Evolutionary conservation across 495 filamentous ascomycete species (phyloP), one percentile per base, ranked within the genome.

Genomic region (Neurospora sublineolata): DNA sequence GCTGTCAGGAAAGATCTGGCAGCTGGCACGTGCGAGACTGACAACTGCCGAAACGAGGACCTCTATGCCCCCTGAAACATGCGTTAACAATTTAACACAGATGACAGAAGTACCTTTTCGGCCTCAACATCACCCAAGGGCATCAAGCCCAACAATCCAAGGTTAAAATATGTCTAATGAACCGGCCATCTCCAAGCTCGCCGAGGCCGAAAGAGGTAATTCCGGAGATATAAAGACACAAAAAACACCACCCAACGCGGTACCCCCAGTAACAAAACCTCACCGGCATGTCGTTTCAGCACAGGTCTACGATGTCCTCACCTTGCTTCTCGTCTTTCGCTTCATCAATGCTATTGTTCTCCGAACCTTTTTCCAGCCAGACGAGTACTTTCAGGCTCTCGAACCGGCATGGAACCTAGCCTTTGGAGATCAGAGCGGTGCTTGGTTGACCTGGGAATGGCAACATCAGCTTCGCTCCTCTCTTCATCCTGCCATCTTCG

Each of bases 371-470:
- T 99, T 99, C 83, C 95, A 99, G 80, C 95, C 95, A n/a, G 95
- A 99, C 83, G 95, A 99, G 79, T 98, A 92, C 84, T 99, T 94
- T 75, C 95, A 99, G 77, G 92, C 94, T 7, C 86, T 99, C 12
- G 95, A 99, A 78, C 96, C 95, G 42, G 95, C 95, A 73, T 98
- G 94, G 94, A 85, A 90, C 79, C 84, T 94, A 64, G 91, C 92
- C 0, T 98, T 97, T 82, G 94, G 93, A 10, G 73, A 79, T 16
- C 79, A 86, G 20, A 90, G 90, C 79, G 92, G 92, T 44, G 92
- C 94, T 27, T 98, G 94, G 93, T 85, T 99, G 75, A 99, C 96
- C 71, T 99, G 95, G 95, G 95, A 99, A 91, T 99, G 95, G 95
- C 87, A 87, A 76, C 84, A 94, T 77, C 91, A 93, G 75, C 85